Base-by-base conservation (phyloP, 371 early-diverging fungal species). In the Rhizopus arrhizus region DNA sequence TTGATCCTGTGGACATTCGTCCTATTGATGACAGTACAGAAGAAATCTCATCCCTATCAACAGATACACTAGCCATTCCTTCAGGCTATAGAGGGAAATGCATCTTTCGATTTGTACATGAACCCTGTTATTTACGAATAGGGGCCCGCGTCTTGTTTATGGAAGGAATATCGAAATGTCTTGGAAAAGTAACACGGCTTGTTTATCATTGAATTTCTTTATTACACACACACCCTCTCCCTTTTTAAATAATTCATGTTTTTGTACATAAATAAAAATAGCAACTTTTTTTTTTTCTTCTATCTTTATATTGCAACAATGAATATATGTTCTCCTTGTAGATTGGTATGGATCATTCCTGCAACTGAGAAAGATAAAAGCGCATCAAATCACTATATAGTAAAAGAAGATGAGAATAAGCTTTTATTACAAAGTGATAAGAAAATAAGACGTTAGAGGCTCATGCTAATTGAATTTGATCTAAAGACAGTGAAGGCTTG, bases 141-240 rank as follows among this genome's bases (percentile, higher is more conserved):
- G 94, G 89, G 0, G 75, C 88, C 0, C 87, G 90, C 7, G 74
- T 96, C 54, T 64, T 91, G 10, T 90, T 91, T 68, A 81, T 90
- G 62, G 87, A 91, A 64, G 93, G 93, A 5, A 77, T 90, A 22
- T 91, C 94, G 7, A 95, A 95, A 73, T 94, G 95, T 29, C 75
- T 96, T 4, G 96, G 95, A n/a, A 91, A 92, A 53, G 88, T 96
- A 3, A 75, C 81, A 34, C 60, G 41, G 4, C 38, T 69, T 31
- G 38, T 54, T 29, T 10, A n/a, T 33, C 22, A 5, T 36, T 13
- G 22, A 38, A 35, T 29, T 49, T 29, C 32, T 49, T 31, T 11
- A 32, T 32, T 29, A 49, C 28, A 31, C 10, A 31, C 10, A 8
- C 8, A 6, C 9, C 3, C 13, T n/a, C n/a, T 7, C 46, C 7